phyloP scores from a whole-genome alignment of 169 alveolate species.

The Miamiensis avidus region DNA sequence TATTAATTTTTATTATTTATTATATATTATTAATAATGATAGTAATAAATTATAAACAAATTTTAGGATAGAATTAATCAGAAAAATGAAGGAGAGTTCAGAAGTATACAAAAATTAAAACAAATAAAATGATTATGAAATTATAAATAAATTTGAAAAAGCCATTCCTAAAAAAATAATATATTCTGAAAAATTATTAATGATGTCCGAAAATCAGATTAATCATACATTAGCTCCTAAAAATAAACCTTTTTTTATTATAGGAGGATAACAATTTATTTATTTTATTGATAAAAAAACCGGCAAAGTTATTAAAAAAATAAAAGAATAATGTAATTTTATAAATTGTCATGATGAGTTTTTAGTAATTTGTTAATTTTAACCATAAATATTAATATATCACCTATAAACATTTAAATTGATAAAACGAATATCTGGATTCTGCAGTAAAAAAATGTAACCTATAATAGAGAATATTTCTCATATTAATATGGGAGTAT shows the following conservation, averaged over 20 bases:
- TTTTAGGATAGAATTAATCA: too few species aligned
- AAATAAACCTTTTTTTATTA: not conserved
- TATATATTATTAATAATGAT: too few species aligned
- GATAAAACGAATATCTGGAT: too few species aligned
- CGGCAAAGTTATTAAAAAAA: not conserved
- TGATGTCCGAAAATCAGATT: not conserved
- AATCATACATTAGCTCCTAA: too few species aligned
- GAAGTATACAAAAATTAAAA: too few species aligned
- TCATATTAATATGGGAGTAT: not conserved
- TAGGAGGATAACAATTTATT: not conserved
- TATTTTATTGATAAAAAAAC: too few species aligned
- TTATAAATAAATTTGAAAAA: not conserved
- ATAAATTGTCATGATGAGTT: not conserved
- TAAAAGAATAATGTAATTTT: too few species aligned
- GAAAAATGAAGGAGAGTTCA: too few species aligned
- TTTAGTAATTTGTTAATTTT: not conserved
- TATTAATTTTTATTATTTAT: too few species aligned
- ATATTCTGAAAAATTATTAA: not conserved
- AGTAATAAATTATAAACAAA: too few species aligned
- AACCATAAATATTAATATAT: not conserved
- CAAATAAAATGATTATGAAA: not conserved
- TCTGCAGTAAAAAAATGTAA: not conserved
- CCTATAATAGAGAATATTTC: not conserved
- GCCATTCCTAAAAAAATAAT: not conserved
- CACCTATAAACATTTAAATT: not conserved